Base-by-base conservation (phyloP, 2,329 filamentous ascomycete genomes). In the Fusarium sp. region DNA sequence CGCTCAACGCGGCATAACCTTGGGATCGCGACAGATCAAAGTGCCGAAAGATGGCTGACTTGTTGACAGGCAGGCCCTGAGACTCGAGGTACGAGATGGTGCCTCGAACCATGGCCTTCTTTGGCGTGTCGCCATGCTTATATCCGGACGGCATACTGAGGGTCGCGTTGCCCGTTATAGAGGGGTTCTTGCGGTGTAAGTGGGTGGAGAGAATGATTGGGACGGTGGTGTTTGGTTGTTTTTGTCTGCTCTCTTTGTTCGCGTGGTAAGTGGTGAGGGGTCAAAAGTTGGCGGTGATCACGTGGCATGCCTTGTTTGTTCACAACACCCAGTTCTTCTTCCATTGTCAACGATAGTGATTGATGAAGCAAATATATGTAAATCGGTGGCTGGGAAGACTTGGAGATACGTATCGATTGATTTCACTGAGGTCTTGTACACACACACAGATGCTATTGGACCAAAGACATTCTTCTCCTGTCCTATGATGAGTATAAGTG, bases 21-120 rank as follows among this genome's bases (percentile, higher is more conserved):
- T 82, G 80, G 5, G 80, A 81, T 1, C 80, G 80, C 35, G 81
- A 81, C 18, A 83, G 76, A 25, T 79, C 79, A 74, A 83, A 82
- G 69, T 83, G 81, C 36, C 80, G 77, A 66, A 83, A 82, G 65
- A 83, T 82, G 74, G 81, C 80, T 36, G 79, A 79, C 73, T 82
- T 82, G 76, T 83, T 82, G 57, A 82, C 80, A 4, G 79, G 79
- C 22, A 82, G 74, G 61, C 80, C 80, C 38, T 82, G 78, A 4
- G 80, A 79, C 70, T 82, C 81, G 20, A 83, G 80, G 71, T 82
- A 82, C 7, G 81, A 82, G 69, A 82, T 82, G 52, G 80, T 81
- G 13, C 81, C 81, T 15, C 81, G 78, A 39, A 82, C 81, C 79
- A 82, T 80, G 62, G 80, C 81, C 77, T 81, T 81, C 71, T 81